Conservation (phyloP, 2,329 filamentous ascomycete species). For the Aspergillus hiratsukae region DNA sequence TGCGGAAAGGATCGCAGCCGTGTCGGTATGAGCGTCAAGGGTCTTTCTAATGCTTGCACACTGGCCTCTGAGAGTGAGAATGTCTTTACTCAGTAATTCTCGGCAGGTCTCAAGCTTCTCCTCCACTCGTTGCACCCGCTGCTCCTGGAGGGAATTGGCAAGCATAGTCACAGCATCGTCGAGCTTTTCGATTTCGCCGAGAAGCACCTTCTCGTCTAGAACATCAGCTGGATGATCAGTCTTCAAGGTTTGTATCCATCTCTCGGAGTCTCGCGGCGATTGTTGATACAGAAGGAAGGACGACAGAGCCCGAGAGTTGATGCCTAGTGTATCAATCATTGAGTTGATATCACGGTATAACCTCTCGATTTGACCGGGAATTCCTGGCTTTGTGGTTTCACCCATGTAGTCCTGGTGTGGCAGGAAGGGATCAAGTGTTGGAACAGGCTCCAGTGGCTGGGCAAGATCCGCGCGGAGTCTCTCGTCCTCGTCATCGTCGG, state of each 20-base stretch:
- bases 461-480: slow-evolving; percentile 42
- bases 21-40: slow-evolving; percentile 66
- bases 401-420: slow-evolving; percentile 45
- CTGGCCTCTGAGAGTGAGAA: slow-evolving; percentile 67
- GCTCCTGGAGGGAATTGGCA: slow-evolving; percentile 59
- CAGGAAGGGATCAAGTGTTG: slow-evolving; percentile 46
- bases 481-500: slow-evolving; percentile 47
- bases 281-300: slow-evolving; percentile 51
- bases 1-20: slow-evolving; percentile 62
- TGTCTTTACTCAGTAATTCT: slow-evolving; percentile 62
- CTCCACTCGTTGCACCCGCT: slow-evolving; percentile 63
- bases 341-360: slow-evolving; percentile 55
- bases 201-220: slow-evolving; percentile 66
- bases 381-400: slow-evolving; percentile 42
- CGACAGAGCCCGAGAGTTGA: slow-evolving; percentile 68
- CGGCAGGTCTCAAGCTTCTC: slow-evolving; percentile 65
- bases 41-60: slow-evolving; percentile 73
- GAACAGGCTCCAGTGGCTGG: slow-evolving; percentile 39
- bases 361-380: slow-evolving; percentile 47
- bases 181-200: slow-evolving; percentile 71
- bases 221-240: slow-evolving; percentile 60
- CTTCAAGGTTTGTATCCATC: slow-evolving; percentile 39
- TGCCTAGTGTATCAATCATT: slow-evolving; percentile 88
- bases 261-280: slow-evolving; percentile 45
- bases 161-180: slow-evolving; percentile 62